Base-by-base conservation (phyloP, 306 rosid genomes). In the Malus asiatica region DNA sequence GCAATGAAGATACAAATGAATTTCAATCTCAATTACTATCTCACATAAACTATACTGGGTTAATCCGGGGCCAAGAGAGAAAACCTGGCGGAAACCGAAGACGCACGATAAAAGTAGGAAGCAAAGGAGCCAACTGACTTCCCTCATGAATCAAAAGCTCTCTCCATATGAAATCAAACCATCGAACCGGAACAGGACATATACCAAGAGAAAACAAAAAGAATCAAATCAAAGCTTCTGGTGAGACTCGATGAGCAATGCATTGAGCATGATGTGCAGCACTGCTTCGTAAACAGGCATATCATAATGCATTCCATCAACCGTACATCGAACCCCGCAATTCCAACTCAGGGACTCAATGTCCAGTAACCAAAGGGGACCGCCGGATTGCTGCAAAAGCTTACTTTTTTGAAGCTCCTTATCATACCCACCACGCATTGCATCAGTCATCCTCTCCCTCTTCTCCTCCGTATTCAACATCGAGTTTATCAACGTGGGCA, bases 251-350 rank as follows among this genome's bases (percentile, higher is more conserved):
- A 92, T 90, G 68, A 95, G 91, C 90, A 95, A 83, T 63, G 97
- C 99, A 84, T 95, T 92, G 0, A 95, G 82, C 91, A 89, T 75
- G 68, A 95, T 81, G 32, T 95, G 99, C 81, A 92, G 78, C 0
- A 88, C 88, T 44, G 97, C 97, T 68, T 92, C 97, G 81, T 90
- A 95, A 35, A 95, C 96, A 71, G 79, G 80, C 46, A 71, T 80
- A 82, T 92, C 90, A 83, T 90, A 92, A 79, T 95, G 99, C 93
- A 92, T 90, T 3, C 97, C 97, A 82, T 95, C 99, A 63, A 80
- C 97, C 59, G 97, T 92, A 80, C 99, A 95, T 44, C 84, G 82
- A 35, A 89, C 88, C 75, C 99, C 99, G 82, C 99, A 95, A 68
- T 88, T 90, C 97, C 96, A 92, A 85, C 96, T 95, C 85, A 95